Conservation (phyloP, 2,329 filamentous ascomycete species). For the Epicoccum sorghinum region DNA sequence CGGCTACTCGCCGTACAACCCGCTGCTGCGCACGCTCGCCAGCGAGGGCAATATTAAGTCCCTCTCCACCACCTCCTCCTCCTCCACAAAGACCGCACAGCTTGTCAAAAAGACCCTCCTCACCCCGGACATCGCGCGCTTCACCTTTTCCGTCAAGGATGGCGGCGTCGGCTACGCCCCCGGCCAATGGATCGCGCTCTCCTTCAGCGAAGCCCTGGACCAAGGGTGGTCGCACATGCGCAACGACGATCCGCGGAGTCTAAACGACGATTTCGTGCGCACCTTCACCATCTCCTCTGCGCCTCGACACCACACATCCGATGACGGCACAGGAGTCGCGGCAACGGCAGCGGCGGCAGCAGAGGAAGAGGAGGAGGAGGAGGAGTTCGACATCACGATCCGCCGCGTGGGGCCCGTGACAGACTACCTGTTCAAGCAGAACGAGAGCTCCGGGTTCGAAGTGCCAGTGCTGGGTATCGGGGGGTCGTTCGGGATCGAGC, state of each 20-base stretch:
- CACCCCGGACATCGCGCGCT: constrained; percentile 71
- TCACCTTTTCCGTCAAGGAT: constrained; percentile 59
- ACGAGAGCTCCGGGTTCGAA: constrained; percentile 61
- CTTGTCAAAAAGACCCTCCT: constrained; percentile 65
- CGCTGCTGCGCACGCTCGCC: constrained; percentile 68
- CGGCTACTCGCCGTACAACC: constrained; percentile 79
- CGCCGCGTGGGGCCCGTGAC: constrained; percentile 74
- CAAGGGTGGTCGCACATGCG: constrained; percentile 83
- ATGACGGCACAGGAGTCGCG: background rate
- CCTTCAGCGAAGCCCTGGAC: constrained; percentile 72
- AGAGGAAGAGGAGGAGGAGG: background rate
- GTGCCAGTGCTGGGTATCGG: constrained; percentile 75
- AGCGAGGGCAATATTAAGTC: constrained; percentile 59
- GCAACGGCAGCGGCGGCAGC: background rate
- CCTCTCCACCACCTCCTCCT: background rate
- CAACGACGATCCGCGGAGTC: constrained; percentile 75
- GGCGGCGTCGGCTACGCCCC: constrained; percentile 61
- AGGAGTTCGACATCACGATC: constrained; percentile 72
- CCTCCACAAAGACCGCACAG: constrained; percentile 53
- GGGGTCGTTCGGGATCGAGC: constrained; percentile 62
- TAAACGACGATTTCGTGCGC: constrained; percentile 84
- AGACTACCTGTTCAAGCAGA: constrained; percentile 65
- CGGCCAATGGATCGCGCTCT: constrained; percentile 79
- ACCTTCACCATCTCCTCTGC: constrained; percentile 81
- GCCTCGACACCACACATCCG: constrained; percentile 39